Evolutionary conservation across 805 yeast species (phyloP), one percentile per base, ranked within the genome.

Genomic region (Saccharomycopsis oosterbeekiorum): DNA sequence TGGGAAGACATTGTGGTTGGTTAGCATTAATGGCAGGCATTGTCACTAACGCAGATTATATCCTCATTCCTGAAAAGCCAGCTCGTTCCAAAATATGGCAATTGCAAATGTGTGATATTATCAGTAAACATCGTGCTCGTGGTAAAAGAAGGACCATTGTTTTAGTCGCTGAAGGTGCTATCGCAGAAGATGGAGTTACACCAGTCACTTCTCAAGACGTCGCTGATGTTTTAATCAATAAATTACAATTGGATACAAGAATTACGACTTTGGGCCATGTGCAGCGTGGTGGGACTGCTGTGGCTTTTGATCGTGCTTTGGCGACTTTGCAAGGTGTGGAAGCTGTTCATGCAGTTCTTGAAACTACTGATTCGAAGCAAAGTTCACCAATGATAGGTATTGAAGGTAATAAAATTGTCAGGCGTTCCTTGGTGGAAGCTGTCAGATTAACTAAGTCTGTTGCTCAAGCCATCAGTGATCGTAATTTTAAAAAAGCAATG

Each of bases 1-100:
- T 88, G 96, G 96, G 96, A 63, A 80, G 96, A 73, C 91, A 88
- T 71, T 88, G 96, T 76, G 96, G 96, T 65, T 88, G 96, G 96
- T 78, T 88, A 65, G 93, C 88, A 1, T 75, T 88, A 64, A 83
- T 86, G 87, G 84, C 93, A 17, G 96, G 94, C 65, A 78, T 88
- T 63, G 81, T 90, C 14, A 84, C 90, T 15, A 83, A 91, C 65
- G 93, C 96, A 1, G 96, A 88, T 72, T 88, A 81, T 68, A 84
- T 88, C 56, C 82, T 88, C 68, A 86, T 88, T 65, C 96, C 96
- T 17, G 96, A 88, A 72, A 81, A 82, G 67, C 93, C 94, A 6
- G 84, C 91, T 9, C 76, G 78, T 54, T 76, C 81, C 8, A 74
- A 75, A 41, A 78, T 80, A 67, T 88, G 96, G 96, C 75, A 80